Percentiles rank a stretch among this genome's conserved stretches.
phyloP scores from a whole-genome alignment of 2,329 filamentous ascomycete genomes.

The Myriosclerotinia duriaeana region DNA sequence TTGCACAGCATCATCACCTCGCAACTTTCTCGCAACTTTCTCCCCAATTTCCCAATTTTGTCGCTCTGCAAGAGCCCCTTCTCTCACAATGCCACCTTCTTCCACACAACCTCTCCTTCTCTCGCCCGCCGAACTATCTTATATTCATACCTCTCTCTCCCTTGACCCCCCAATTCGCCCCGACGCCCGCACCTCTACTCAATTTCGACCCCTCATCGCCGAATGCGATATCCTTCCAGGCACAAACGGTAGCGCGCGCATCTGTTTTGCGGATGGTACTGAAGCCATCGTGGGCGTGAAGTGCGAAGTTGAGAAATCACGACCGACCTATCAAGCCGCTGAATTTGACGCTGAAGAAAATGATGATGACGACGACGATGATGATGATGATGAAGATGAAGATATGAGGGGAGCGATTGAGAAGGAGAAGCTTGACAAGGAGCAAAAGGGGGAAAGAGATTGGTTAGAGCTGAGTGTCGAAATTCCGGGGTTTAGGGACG shows the following conservation, averaged over 20 bases:
- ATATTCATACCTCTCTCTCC: conserved; percentile 83
- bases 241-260: conserved; percentile 87
- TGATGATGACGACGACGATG: conserved; percentile 32
- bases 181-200: conserved; percentile 76
- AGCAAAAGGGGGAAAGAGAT: conserved; percentile 54
- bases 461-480: conserved; percentile 93
- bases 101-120: conserved; percentile 67
- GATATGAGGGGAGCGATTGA: conserved; percentile 43
- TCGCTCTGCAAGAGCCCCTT: not conserved
- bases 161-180: conserved; percentile 82
- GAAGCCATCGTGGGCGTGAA: conserved; percentile 96
- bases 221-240: conserved; percentile 87
- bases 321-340: conserved; percentile 33
- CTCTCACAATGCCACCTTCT: conserved; percentile 52
- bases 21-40: conserved; percentile 4
- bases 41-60: not conserved
- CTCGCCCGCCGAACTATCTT: conserved; percentile 93
- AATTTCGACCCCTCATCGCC: conserved; percentile 87
- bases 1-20: conserved; percentile 10
- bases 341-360: conserved; percentile 34
- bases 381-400: conserved; percentile 43
- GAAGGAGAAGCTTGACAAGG: conserved; percentile 37
- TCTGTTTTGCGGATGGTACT: conserved; percentile 92
- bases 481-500: conserved; percentile 86
- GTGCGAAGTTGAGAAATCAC: conserved; percentile 82